Percentiles rank a stretch among this genome's conserved stretches.
Evolutionary conservation across 1,284 basidiomycete species (phyloP).

Genomic region (Leccinum ponderosum): DNA sequence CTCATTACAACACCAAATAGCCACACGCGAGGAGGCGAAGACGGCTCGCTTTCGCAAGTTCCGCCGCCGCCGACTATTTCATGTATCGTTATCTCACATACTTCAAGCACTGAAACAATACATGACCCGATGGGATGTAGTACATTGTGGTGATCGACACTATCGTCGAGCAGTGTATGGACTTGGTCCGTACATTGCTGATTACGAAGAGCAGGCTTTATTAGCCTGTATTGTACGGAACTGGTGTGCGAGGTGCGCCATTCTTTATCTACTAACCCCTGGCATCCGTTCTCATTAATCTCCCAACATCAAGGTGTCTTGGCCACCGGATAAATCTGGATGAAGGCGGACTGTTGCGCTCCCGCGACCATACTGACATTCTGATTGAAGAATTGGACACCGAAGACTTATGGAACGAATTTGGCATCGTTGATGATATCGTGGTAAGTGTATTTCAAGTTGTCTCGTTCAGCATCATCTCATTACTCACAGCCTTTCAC

Average conservation of each 20-base stretch:
- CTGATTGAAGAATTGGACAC: neutral
- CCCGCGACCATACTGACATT: neutral
- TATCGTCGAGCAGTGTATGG: constrained; percentile 9
- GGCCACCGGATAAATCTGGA: neutral
- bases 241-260: constrained; percentile 20
- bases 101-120: neutral
- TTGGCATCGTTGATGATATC: constrained; percentile 7
- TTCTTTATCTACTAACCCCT: neutral
- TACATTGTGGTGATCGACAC: constrained; percentile 13
- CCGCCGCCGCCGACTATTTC: neutral
- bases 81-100: neutral
- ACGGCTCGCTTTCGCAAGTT: neutral
- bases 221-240: constrained; percentile 17
- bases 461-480: too few relatives aligned
- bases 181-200: constrained; percentile 24
- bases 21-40: neutral
- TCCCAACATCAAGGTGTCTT: neutral
- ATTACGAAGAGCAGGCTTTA: constrained; percentile 25
- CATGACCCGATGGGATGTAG: constrained; percentile 17
- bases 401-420: constrained; percentile 3
- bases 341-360: neutral
- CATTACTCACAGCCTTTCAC: constrained; percentile 3
- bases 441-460: constrained; percentile 5
- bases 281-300: too few relatives aligned
- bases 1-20: neutral